phyloP scores from a whole-genome alignment of 2,329 filamentous ascomycete genomes.

The Hypoxylon sp. region DNA sequence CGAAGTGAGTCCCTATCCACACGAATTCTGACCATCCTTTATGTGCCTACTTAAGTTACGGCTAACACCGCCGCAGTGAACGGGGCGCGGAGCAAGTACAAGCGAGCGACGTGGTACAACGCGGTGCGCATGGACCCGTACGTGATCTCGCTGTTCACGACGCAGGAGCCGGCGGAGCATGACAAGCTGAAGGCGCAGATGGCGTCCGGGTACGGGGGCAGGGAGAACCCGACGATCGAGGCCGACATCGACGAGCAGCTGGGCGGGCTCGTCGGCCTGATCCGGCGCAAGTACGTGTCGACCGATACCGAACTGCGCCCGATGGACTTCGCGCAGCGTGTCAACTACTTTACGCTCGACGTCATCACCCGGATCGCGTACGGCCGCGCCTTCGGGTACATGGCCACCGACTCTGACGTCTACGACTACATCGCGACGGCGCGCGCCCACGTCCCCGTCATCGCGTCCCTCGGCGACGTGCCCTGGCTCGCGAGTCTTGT shows the following conservation, averaged over 20 bases:
- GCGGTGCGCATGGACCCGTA: slow-evolving; percentile 64
- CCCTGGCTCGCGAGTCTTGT: slow-evolving; percentile 57
- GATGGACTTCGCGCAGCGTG: slow-evolving; percentile 59
- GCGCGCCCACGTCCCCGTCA: slow-evolving; percentile 52
- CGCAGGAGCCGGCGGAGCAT: slow-evolving; percentile 59
- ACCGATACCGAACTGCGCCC: slow-evolving; percentile 31
- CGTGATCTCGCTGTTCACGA: slow-evolving; percentile 65
- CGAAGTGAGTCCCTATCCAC: slow-evolving; percentile 38
- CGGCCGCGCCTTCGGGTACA: slow-evolving; percentile 60
- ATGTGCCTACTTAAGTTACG: not conserved
- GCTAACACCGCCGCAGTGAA: slow-evolving; percentile 41
- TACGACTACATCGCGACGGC: slow-evolving; percentile 58
- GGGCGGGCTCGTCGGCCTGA: slow-evolving; percentile 55
- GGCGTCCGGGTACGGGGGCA: slow-evolving; percentile 41
- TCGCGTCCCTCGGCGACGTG: slow-evolving; percentile 55
- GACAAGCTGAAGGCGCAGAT: slow-evolving; percentile 57
- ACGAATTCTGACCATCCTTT: not conserved
- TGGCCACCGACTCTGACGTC: slow-evolving; percentile 57
- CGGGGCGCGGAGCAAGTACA: slow-evolving; percentile 53
- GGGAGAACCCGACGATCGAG: slow-evolving; percentile 43
- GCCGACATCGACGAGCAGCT: slow-evolving; percentile 60
- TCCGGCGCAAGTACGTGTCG: slow-evolving; percentile 52
- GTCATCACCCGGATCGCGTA: slow-evolving; percentile 63
- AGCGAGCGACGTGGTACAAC: slow-evolving; percentile 59
- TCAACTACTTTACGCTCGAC: slow-evolving; percentile 64